These are phyloP conservation scores for Plantago ovata DNA, from an alignment of 257 asterid genomes.

Conservation along the genomic window DNA sequence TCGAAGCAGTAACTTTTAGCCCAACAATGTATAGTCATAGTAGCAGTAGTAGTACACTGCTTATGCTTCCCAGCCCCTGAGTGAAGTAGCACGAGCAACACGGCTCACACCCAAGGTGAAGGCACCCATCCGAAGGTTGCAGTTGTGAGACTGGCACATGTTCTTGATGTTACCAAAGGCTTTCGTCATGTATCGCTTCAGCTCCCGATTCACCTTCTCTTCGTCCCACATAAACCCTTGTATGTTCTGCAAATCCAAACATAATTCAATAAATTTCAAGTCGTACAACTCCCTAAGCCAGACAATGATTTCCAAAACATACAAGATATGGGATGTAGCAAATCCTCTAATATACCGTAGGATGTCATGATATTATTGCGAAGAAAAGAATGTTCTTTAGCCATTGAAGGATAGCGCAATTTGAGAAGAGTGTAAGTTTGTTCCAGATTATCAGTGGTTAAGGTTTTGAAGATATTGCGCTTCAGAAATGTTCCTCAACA, in stretches of 20 bases:
- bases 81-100: conserved; percentile 73
- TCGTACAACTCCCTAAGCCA: not conserved
- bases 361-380: no score
- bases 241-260: conserved; percentile 50
- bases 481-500: not conserved
- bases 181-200: conserved; percentile 66
- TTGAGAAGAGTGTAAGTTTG: no score
- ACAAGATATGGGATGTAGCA: no score
- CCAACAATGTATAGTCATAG: not conserved
- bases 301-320: no score
- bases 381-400: no score
- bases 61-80: conserved; percentile 90
- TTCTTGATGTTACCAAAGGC: conserved; percentile 63
- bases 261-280: not conserved
- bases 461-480: no score
- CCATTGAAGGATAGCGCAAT: no score
- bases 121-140: conserved; percentile 93
- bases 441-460: no score
- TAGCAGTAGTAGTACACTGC: not conserved
- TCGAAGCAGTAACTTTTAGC: conserved; percentile 3
- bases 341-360: no score
- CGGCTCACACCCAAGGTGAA: conserved; percentile 79
- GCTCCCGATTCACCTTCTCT: conserved; percentile 71
- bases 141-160: conserved; percentile 57
- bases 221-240: conserved; percentile 95